A percentile compares a stretch with the other conserved stretches of the same genome.
Conservation (phyloP, 805 yeast genomes). For the Yarrowia sp. region DNA sequence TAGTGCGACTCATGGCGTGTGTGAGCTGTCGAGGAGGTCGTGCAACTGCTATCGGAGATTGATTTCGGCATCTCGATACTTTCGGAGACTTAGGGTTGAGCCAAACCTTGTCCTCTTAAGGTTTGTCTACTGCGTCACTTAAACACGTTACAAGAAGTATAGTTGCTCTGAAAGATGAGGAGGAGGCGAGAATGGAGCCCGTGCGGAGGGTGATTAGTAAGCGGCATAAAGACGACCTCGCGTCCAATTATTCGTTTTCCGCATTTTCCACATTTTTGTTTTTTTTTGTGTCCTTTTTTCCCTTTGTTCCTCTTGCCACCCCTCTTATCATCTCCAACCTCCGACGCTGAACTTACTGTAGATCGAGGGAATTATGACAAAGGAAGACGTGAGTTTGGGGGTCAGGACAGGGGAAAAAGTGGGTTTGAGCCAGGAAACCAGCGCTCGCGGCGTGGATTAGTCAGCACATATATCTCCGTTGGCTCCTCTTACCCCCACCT, state of each 20-base stretch:
- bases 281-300: neutral
- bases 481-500: too few species aligned
- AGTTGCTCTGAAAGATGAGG: neutral
- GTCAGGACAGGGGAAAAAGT: too few species aligned
- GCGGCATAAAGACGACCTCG: too few species aligned
- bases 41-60: conserved; percentile 21
- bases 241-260: too few species aligned
- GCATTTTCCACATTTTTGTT: too few species aligned
- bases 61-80: conserved; percentile 25
- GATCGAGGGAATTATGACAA: conserved; percentile 15
- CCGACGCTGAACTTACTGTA: conserved; percentile 23
- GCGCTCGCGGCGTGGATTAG: too few species aligned
- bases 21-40: neutral
- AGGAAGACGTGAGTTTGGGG: too few species aligned
- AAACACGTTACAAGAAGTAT: conserved; percentile 1
- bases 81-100: conserved; percentile 26
- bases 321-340: conserved; percentile 4
- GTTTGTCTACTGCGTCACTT: conserved; percentile 9
- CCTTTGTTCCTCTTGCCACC: neutral
- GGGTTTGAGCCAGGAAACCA: too few species aligned
- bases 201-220: too few species aligned
- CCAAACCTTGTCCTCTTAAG: neutral
- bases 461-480: too few species aligned
- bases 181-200: neutral
- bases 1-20: conserved; percentile 27